A percentile compares a stretch with the other conserved stretches of the same genome.
Evolutionary conservation across 1,284 basidiomycete genomes (phyloP).

Genomic region (Golubevia pallescens): DNA sequence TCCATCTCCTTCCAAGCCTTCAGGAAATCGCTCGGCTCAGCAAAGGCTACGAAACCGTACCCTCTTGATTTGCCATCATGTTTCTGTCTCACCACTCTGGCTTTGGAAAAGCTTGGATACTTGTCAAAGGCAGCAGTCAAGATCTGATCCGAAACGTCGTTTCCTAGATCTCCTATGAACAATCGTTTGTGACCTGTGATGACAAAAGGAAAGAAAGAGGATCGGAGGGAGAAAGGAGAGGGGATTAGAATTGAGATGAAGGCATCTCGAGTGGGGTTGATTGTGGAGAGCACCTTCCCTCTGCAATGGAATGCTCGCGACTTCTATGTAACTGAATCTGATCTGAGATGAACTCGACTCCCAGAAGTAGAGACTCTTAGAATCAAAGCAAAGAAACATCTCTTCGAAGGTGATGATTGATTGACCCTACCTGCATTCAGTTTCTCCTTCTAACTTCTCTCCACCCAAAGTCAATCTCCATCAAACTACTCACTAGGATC

Average conservation of each 20-base stretch:
- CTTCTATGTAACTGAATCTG: too few relatives aligned
- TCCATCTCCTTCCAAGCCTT: slow-evolving; percentile 99
- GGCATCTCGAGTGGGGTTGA: too few relatives aligned
- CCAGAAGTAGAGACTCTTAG: too few relatives aligned
- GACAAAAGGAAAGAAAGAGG: background rate
- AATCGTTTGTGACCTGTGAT: slow-evolving; percentile 50
- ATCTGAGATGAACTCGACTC: too few relatives aligned
- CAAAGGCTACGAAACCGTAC: slow-evolving; percentile 96
- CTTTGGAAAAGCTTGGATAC: slow-evolving; percentile 48
- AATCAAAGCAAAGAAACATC: too few relatives aligned
- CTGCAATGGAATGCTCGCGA: background rate
- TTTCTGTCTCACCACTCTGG: slow-evolving; percentile 69
- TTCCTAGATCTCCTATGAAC: slow-evolving; percentile 61
- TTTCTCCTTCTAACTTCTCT: too few relatives aligned
- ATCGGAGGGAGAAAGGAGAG: background rate
- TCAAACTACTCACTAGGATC: slow-evolving; percentile 33
- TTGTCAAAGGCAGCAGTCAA: slow-evolving; percentile 48
- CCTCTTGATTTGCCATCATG: slow-evolving; percentile 80
- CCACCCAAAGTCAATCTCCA: slow-evolving; percentile 66
- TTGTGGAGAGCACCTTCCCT: background rate
- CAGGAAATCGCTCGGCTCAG: slow-evolving; percentile 96
- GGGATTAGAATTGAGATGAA: background rate
- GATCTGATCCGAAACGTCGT: slow-evolving; percentile 54
- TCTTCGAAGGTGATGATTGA: too few relatives aligned
- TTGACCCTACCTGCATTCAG: too few relatives aligned